Percentiles rank a stretch among this genome's conserved stretches.
Conservation (phyloP, 2,329 filamentous ascomycete genomes). For the Neopestalotiopsis rosae region DNA sequence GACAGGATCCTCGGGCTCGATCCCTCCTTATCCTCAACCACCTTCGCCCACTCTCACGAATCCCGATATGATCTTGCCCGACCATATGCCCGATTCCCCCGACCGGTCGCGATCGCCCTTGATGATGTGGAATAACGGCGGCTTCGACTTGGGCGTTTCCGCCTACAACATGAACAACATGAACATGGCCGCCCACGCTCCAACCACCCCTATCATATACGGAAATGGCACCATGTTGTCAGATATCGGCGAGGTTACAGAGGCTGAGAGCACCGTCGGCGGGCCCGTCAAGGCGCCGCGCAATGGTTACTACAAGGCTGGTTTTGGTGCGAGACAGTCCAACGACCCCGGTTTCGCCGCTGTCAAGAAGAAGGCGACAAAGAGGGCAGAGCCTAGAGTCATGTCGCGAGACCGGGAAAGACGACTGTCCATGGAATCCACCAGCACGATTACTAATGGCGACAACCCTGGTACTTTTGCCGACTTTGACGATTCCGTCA, state of each 20-base stretch:
- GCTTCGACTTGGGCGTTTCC: slow-evolving; percentile 48
- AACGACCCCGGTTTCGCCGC: slow-evolving; percentile 47
- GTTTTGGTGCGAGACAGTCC: slow-evolving; percentile 46
- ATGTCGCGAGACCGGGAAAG: slow-evolving; percentile 47
- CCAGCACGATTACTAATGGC: slow-evolving; percentile 62
- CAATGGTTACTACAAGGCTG: slow-evolving; percentile 38
- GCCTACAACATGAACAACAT: slow-evolving; percentile 38
- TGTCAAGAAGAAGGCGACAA: slow-evolving; percentile 55
- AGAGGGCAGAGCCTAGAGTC: slow-evolving; percentile 43
- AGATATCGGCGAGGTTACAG: slow-evolving; percentile 65
- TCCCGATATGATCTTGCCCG: slow-evolving; percentile 91
- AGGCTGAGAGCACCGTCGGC: slow-evolving; percentile 55
- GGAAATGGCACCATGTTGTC: slow-evolving; percentile 73
- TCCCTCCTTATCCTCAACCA: slow-evolving; percentile 53
- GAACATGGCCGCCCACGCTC: slow-evolving; percentile 48
- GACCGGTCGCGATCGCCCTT: slow-evolving; percentile 57
- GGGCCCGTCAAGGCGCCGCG: slow-evolving; percentile 45
- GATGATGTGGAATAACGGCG: slow-evolving; percentile 56
- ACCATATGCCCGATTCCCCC: slow-evolving; percentile 63
- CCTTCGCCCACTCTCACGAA: slow-evolving; percentile 89
- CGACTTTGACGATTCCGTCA: slow-evolving; percentile 67
- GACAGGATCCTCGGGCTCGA: slow-evolving; percentile 27
- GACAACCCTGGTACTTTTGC: slow-evolving; percentile 56
- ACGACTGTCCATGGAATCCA: slow-evolving; percentile 63
- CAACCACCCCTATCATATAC: slow-evolving; percentile 70